Conservation (phyloP, 768 basidiomycete species). For the Phylloporus scabripes region DNA sequence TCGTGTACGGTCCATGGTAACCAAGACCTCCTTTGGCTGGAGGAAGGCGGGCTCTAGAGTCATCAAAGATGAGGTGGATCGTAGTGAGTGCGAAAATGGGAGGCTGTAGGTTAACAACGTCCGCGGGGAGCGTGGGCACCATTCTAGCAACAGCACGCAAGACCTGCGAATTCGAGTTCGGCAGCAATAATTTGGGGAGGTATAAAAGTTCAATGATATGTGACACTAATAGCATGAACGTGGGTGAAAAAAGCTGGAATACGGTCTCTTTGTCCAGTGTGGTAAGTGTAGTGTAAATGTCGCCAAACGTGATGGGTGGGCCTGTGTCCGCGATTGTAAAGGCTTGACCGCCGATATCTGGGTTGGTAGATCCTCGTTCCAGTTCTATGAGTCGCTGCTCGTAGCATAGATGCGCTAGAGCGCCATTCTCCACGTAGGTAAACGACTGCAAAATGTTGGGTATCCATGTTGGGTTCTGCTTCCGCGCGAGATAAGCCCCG, state of each 20-base stretch:
- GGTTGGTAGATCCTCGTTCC: conserved; percentile 35
- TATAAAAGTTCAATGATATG: conserved; percentile 55
- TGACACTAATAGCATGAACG: conserved; percentile 59
- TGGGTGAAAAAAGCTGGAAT: conserved; percentile 55
- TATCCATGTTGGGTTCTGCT: conserved; percentile 61
- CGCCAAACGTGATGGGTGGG: conserved; percentile 56
- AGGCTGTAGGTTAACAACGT: conserved; percentile 53
- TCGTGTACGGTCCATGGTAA: conserved; percentile 54
- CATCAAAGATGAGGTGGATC: conserved; percentile 58
- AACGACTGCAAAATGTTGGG: conserved; percentile 54
- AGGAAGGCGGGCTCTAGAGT: conserved; percentile 54
- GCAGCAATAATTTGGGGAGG: conserved; percentile 39
- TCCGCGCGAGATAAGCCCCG: conserved; percentile 56
- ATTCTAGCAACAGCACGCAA: conserved; percentile 31
- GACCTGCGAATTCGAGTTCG: conserved; percentile 26
- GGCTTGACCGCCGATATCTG: conserved; percentile 70
- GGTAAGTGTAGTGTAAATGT: conserved; percentile 50
- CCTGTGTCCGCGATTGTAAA: conserved; percentile 66
- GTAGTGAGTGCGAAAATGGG: conserved; percentile 48
- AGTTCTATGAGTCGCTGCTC: conserved; percentile 63
- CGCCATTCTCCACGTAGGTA: conserved; percentile 72
- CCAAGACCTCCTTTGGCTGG: conserved; percentile 59
- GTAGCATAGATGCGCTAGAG: conserved; percentile 65
- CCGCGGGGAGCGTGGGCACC: conserved; percentile 44
- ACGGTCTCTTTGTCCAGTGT: conserved; percentile 52